Evolutionary conservation across 495 filamentous ascomycete species (phyloP), one percentile per base, ranked within the genome.

Genomic region (Evansstolkia leycettana): DNA sequence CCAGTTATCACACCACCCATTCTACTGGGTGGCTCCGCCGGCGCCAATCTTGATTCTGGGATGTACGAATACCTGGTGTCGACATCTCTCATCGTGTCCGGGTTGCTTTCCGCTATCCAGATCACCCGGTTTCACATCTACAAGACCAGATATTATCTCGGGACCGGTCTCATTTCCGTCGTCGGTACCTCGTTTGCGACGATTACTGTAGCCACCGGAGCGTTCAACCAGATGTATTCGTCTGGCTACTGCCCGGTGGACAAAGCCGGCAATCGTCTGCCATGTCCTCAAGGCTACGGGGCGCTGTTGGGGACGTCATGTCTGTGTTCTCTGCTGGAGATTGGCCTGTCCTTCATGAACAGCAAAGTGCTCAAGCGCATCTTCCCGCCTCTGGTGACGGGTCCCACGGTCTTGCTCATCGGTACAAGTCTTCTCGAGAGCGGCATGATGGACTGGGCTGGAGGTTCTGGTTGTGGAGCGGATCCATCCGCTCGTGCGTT

Each of bases 301-400:
- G 84, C 85, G 7, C 65, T 92, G 19, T 57, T 90, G 16, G 88
- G 83, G 11, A 95, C 87, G 2, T 74, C 65, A 1, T 59, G 44
- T 50, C 69, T 19, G 84, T 86, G 64, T 20, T 40, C 58, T 0
- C 40, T 65, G 8, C 53, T 65, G 17, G 58, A 65, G 43, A 48
- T 66, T 44, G 52, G 65, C 48, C 42, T 65, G 30, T 61, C 58
- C 2, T 65, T 65, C 49, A 55, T 62, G 77, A 77, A 7, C 58
- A 85, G 13, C 79, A 80, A 40, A 80, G 81, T 10, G 57, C 46
- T 79, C 27, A 65, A 94, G 37, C 73, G 85, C 42, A 68, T 94
- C 49, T 94, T 94, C 60, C 86, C 87, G 24, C 87, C 85, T 0
- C 68, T 94, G 26, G 85, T 94, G 28, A 95, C 87, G 7, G 87